These are phyloP conservation scores for Talaromyces sp. DNA, from an alignment of 2,329 filamentous ascomycete species.

Conservation along the genomic window DNA sequence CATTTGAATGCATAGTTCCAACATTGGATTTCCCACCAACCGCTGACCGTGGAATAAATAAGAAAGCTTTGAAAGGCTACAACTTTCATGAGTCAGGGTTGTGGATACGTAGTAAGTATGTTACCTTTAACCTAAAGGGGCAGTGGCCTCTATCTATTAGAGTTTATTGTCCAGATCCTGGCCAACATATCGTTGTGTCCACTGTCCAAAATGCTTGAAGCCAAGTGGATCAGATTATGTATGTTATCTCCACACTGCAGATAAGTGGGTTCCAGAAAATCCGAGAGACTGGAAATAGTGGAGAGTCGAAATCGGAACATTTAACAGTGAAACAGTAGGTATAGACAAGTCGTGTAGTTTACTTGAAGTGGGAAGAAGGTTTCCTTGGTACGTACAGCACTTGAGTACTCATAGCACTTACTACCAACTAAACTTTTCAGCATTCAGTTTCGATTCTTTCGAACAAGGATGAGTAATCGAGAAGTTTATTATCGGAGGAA, in stretches of 20 bases:
- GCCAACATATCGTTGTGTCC: not conserved
- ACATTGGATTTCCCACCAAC: not conserved
- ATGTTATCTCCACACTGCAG: not conserved
- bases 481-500: not conserved
- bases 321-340: not conserved
- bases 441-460: not conserved
- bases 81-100: not conserved
- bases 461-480: not conserved
- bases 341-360: not conserved
- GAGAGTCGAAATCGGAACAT: not conserved
- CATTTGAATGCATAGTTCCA: not conserved
- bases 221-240: not conserved
- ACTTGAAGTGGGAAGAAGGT: not conserved
- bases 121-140: not conserved
- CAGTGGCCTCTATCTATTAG: not conserved
- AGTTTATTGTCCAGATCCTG: not conserved
- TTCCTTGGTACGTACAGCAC: not conserved
- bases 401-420: no score
- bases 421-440: not conserved
- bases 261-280: not conserved
- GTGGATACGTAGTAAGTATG: not conserved
- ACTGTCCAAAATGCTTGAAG: not conserved
- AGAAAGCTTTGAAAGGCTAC: not conserved
- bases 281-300: not conserved
- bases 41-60: not conserved